These are phyloP conservation scores for Cryptosporidium sp. DNA, from an alignment of 169 alveolate species.

Conservation along the genomic window DNA sequence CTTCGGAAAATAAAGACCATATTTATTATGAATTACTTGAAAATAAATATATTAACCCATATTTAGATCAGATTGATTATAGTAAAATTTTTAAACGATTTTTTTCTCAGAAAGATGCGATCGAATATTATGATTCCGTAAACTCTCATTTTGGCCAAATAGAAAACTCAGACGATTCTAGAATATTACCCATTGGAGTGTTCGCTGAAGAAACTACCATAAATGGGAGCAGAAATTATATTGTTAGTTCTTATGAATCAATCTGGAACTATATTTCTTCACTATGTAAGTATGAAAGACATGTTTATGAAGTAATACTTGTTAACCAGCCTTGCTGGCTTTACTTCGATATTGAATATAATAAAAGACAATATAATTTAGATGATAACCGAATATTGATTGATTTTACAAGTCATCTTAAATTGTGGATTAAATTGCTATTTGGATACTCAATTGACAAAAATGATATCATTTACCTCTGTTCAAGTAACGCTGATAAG, in stretches of 20 bases:
- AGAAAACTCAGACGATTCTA: neutral
- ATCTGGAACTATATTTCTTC: constrained; percentile 48
- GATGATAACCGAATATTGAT: constrained; percentile 41
- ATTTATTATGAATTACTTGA: constrained; percentile 20
- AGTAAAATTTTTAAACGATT: constrained; percentile 21
- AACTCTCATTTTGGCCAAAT: constrained; percentile 18
- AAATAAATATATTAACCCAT: constrained; percentile 21
- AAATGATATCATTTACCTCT: constrained; percentile 55
- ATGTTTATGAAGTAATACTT: constrained; percentile 72
- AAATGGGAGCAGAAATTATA: constrained; percentile 59
- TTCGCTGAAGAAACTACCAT: constrained; percentile 41
- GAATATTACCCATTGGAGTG: constrained; percentile 46
- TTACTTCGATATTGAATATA: constrained; percentile 77
- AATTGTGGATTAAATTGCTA: constrained; percentile 16
- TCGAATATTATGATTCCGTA: constrained; percentile 32
- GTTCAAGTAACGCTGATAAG: constrained; percentile 63
- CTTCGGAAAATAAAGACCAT: constrained; percentile 17
- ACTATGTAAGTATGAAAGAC: constrained; percentile 20
- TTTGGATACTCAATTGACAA: constrained; percentile 18
- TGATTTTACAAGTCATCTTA: neutral
- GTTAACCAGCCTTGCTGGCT: constrained; percentile 77
- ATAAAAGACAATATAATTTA: constrained; percentile 21
- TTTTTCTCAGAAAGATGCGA: constrained; percentile 39
- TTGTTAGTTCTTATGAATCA: constrained; percentile 67
- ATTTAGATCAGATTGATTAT: neutral